These are phyloP conservation scores for Arabidopsis lyrata DNA, from an alignment of 441 rosid species.

Conservation along the genomic window DNA sequence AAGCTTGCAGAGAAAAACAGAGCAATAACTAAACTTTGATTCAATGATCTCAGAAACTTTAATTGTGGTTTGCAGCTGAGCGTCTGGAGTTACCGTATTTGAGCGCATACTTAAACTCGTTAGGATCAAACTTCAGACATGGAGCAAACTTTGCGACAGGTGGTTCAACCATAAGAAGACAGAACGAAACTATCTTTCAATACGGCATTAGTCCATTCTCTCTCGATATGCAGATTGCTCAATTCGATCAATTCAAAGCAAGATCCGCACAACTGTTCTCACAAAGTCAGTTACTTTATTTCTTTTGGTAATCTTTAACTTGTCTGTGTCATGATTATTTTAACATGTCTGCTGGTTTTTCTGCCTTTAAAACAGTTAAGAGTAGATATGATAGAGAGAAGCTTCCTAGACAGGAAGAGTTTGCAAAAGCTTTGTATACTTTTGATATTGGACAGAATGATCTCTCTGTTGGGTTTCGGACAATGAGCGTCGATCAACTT, in stretches of 20 bases:
- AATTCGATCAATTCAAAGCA: slow-evolving; percentile 67
- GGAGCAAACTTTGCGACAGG: slow-evolving; percentile 94
- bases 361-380: slow-evolving; percentile 49
- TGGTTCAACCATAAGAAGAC: slow-evolving; percentile 83
- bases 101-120: slow-evolving; percentile 83
- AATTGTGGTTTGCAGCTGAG: slow-evolving; percentile 64
- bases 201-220: slow-evolving; percentile 82
- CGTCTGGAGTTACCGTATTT: slow-evolving; percentile 68
- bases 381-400: slow-evolving; percentile 55
- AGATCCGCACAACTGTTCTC: slow-evolving; percentile 57
- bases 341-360: neutral
- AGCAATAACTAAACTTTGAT: slow-evolving; percentile 6
- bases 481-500: slow-evolving; percentile 71
- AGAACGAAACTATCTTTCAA: slow-evolving; percentile 68
- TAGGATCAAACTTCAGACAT: slow-evolving; percentile 74
- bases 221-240: slow-evolving; percentile 81
- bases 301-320: neutral
- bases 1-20: slow-evolving; percentile 6
- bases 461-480: slow-evolving; percentile 83
- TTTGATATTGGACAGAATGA: slow-evolving; percentile 97
- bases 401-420: slow-evolving; percentile 80
- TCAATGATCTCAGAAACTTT: neutral
- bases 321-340: neutral
- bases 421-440: slow-evolving; percentile 81
- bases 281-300: slow-evolving; percentile 52